Evolutionary conservation across 495 filamentous ascomycete genomes (phyloP), one percentile per base, ranked within the genome.

Genomic region (Lophiotrema nucula): DNA sequence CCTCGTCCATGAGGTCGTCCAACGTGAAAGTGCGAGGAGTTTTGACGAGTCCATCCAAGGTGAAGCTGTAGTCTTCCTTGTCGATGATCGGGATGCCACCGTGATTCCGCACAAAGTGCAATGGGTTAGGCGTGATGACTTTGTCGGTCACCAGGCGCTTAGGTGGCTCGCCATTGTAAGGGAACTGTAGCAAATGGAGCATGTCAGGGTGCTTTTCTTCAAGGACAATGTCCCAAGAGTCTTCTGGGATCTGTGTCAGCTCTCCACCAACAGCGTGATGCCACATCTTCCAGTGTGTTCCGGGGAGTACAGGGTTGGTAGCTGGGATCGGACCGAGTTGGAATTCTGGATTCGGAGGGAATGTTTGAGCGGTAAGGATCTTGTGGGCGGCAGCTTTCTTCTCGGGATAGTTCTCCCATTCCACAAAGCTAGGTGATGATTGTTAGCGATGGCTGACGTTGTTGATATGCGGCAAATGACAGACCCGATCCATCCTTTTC

Each of bases 341-440:
- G 56, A 78, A 86, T 56, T 85, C 83, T 0, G 83, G 81, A 35
- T 73, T 73, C 18, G 72, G 16, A 8, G 31, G 31, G 8, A 8
- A 35, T 8, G 31, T 35, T 15, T 35, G 31, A 15, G 37, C 18
- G 13, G 13, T 6, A 18, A 19, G 11, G 31, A 38, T 53, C 28
- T 15, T 21, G 1, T 24, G 22, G 50, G 37, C 18, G n/a, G 1
- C 33, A 12, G 31, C 31, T 15, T 82, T 81, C 69, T 84, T 85
- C 28, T 85, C 83, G 0, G 83, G 84, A 51, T 85, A 83, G 11
- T 78, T 75, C 62, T 86, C 84, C 84, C 84, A 88, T 66, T 88
- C 84, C 4, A 87, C 73, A 59, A 84, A 84, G 64, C 74, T 16
- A n/a, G 15, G 31, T 8, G 31, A 15, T 8, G 31, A 35, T 8